Conservation (phyloP, 2,329 filamentous ascomycete species). For the Pleomassaria siparia region DNA sequence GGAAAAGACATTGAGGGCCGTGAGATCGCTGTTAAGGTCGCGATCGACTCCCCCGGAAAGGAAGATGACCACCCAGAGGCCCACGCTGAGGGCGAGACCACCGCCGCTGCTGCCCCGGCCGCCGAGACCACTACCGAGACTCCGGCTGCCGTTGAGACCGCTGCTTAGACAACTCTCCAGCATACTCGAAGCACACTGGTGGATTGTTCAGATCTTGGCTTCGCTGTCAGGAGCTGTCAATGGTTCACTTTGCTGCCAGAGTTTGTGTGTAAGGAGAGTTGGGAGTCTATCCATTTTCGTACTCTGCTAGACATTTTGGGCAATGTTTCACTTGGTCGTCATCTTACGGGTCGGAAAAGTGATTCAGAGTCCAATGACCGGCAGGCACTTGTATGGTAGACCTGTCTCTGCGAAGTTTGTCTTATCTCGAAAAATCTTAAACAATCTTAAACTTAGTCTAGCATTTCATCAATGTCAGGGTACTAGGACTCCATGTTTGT, state of each 20-base stretch:
- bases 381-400: slow-evolving; percentile 32
- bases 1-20: slow-evolving; percentile 98
- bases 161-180: slow-evolving; percentile 36
- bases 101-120: slow-evolving; percentile 15
- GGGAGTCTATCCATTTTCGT: slow-evolving; percentile 30
- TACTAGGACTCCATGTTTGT: slow-evolving; percentile 3
- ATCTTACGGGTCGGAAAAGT: slow-evolving; percentile 33
- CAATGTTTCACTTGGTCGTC: slow-evolving; percentile 33
- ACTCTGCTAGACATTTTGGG: slow-evolving; percentile 33
- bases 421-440: slow-evolving; percentile 13
- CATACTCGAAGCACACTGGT: slow-evolving; percentile 16
- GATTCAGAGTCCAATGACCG: slow-evolving; percentile 28
- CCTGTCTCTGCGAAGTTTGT: slow-evolving; percentile 15
- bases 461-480: slow-evolving; percentile 16
- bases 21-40: slow-evolving; percentile 99
- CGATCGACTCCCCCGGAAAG: slow-evolving; percentile 99
- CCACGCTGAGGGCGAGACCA: slow-evolving; percentile 44
- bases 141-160: slow-evolving; percentile 24
- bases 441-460: slow-evolving; percentile 17
- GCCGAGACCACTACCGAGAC: slow-evolving; percentile 17
- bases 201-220: slow-evolving; percentile 16
- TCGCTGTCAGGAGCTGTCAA: slow-evolving; percentile 8
- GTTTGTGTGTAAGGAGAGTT: slow-evolving; percentile 30
- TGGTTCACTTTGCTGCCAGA: slow-evolving; percentile 13
- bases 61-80: slow-evolving; percentile 72